These are phyloP conservation scores for Acanthamoeba culbertsoni DNA, from an alignment of 208 protist genomes.

Conservation along the genomic window DNA sequence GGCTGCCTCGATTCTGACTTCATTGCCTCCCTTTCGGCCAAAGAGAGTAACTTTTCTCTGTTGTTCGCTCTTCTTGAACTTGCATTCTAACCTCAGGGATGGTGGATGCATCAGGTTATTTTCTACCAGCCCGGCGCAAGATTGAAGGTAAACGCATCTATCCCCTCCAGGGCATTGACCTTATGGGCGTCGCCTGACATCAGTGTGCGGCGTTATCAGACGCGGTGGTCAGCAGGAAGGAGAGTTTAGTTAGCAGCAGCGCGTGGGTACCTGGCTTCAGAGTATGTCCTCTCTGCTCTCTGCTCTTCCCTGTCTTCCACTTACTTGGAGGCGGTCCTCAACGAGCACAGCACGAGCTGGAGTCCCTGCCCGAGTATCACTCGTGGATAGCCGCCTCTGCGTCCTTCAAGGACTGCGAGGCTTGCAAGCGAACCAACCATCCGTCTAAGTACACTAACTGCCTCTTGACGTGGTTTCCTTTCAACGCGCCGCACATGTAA, in stretches of 20 bases:
- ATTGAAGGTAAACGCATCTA: background rate
- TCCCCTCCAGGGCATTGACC: no score
- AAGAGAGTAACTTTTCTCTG: background rate
- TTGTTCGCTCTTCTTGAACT: background rate
- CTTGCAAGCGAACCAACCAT: background rate
- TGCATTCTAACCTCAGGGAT: no score
- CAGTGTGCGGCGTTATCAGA: background rate
- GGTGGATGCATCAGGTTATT: background rate
- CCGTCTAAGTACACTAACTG: background rate
- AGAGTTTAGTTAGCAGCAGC: background rate
- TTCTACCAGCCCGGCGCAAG: background rate
- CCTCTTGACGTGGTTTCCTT: background rate
- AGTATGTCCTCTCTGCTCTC: background rate
- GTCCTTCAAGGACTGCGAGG: background rate
- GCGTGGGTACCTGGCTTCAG: background rate
- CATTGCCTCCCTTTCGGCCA: background rate
- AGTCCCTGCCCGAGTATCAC: background rate
- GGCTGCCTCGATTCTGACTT: conserved; percentile 10
- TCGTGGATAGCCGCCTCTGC: background rate
- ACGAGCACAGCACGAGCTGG: background rate
- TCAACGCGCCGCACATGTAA: background rate
- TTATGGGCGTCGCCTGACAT: background rate
- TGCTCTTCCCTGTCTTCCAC: background rate
- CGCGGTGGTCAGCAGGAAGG: background rate
- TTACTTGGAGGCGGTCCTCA: background rate